Base-by-base conservation (phyloP, 2,329 filamentous ascomycete genomes). In the Colletotrichum agaves region DNA sequence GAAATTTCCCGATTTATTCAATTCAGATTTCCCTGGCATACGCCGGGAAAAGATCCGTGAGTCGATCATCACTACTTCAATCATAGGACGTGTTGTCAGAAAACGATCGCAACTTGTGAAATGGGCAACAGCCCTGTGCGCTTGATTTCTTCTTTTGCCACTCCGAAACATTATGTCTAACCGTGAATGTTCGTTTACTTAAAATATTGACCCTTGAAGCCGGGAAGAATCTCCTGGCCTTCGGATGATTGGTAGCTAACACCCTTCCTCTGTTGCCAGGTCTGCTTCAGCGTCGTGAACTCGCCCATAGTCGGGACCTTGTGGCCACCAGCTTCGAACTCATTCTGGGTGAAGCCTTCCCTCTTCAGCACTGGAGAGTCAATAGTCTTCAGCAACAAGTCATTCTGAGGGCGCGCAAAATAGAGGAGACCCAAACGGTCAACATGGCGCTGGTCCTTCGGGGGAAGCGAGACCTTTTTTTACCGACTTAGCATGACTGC, bases 341-440 rank as follows among this genome's bases (percentile, higher is more conserved):
- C 79, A 15, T 81, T 81, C 61, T 76, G 72, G 0, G 73, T 76
- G 46, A 71, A 76, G 0, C 78, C 78, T 2, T 74, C 77, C 0
- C 74, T 69, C 69, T 77, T 76, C 3, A 82, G 71, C 2, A 81
- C 67, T 0, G 80, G 79, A 0, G 79, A 80, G 69, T 81, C 75
- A 4, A 82, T 70, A 0, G 80, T 81, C 17, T 74, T 77, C 0
- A 82, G 71, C 0, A 74, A 70, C 1, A 82, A 73, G 27, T 79
- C 76, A 37, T 82, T 81, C 58, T 81, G 76, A 2, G 79, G 77
- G 0, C 84, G 80, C 1, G 84, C 82, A 73, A 86, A 86, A 69
- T 86, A 87, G 41, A 87, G 71, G 4, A 87, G 72, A 0, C 84
- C 84, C 0, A 85, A 76, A 0, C 84, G 80, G 58, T 84, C 81